Percentiles rank a stretch among this genome's conserved stretches.
These are phyloP conservation scores for Saccharum officinarum DNA, from an alignment of 176 grass and related monocot genomes.

Conservation along the genomic window DNA sequence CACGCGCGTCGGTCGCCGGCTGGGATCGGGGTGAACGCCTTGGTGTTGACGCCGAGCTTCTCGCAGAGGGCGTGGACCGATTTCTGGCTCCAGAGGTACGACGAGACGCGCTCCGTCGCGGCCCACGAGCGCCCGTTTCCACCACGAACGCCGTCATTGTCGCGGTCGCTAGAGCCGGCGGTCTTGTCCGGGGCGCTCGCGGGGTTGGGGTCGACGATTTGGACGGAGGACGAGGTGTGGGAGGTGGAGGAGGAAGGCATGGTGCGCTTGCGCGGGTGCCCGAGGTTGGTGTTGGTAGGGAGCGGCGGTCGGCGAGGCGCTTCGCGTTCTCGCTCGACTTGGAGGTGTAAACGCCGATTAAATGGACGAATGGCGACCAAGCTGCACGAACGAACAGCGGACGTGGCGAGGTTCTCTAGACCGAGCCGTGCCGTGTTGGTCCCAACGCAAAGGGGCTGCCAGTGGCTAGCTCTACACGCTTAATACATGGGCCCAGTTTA, in stretches of 20 bases:
- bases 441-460: too few species aligned
- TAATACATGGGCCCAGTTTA: too few species aligned
- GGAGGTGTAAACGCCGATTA: not conserved
- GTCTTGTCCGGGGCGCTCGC: not conserved
- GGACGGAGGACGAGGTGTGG: not conserved
- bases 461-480: not conserved
- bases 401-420: not conserved
- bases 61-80: not conserved
- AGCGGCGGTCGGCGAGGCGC: not conserved
- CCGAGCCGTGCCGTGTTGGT: not conserved
- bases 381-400: not conserved
- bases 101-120: not conserved
- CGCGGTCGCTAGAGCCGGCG: not conserved
- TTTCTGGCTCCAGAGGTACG: not conserved
- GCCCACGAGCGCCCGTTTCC: not conserved
- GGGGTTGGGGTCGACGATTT: not conserved
- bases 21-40: not conserved
- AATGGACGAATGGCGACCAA: not conserved
- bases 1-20: not conserved
- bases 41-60: constrained; percentile 1
- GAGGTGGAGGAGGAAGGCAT: constrained; percentile 1
- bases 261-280: not conserved
- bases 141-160: not conserved
- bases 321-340: not conserved
- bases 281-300: not conserved